Percentiles rank a stretch among this genome's conserved stretches.
These are phyloP conservation scores for Annulohypoxylon stygium DNA, from an alignment of 495 filamentous ascomycete species.

Conservation along the genomic window DNA sequence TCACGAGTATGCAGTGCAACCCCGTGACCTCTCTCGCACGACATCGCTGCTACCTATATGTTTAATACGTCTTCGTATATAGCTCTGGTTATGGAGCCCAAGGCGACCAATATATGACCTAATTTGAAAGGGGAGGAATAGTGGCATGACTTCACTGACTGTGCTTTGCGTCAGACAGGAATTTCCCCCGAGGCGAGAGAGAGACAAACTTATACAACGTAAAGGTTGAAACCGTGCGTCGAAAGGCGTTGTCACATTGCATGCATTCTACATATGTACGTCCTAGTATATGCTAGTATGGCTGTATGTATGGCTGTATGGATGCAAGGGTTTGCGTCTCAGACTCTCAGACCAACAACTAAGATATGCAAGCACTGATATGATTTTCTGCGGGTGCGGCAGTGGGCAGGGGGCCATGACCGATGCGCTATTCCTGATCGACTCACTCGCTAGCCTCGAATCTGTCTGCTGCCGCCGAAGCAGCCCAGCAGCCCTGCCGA, in stretches of 20 bases:
- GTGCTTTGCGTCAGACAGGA: conserved; percentile 1
- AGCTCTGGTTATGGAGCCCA: conserved; percentile 8
- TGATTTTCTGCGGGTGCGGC: background rate
- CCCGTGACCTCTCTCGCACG: conserved; percentile 24
- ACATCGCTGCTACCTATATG: background rate
- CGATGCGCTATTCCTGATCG: conserved; percentile 1
- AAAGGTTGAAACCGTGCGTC: conserved; percentile 19
- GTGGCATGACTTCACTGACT: conserved; percentile 4
- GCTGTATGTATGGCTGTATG: background rate
- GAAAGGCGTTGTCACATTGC: conserved; percentile 29
- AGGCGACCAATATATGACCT: background rate
- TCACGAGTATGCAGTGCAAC: conserved; percentile 30
- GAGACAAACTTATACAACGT: conserved; percentile 8
- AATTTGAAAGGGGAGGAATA: conserved; percentile 3
- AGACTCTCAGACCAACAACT: background rate
- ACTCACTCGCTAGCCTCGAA: conserved; percentile 2
- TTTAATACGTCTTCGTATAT: conserved; percentile 19
- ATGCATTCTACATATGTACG: conserved; percentile 16
- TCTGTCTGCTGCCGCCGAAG: background rate
- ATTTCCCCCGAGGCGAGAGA: conserved; percentile 25
- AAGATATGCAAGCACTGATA: conserved; percentile 13
- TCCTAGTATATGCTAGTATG: conserved; percentile 5
- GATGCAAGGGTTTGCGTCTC: too few species aligned
- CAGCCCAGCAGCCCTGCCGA: background rate
- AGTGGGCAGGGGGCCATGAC: background rate